phyloP scores from a whole-genome alignment of 1,284 basidiomycete genomes.

The Cryptococcus sp. region DNA sequence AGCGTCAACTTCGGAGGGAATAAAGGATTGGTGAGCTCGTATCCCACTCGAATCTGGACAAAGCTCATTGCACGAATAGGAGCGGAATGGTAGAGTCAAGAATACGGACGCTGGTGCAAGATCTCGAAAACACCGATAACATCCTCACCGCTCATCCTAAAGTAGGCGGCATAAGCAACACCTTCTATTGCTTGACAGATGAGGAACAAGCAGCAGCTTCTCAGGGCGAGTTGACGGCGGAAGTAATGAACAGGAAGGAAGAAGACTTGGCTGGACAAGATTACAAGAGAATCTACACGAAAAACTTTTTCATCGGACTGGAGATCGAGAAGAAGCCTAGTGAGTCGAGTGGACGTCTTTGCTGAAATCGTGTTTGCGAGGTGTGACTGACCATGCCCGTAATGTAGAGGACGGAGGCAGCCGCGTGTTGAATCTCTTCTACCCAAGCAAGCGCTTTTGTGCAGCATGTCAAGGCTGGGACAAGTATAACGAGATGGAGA shows the following conservation, averaged over 20 bases:
- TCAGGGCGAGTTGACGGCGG: constrained; percentile 79
- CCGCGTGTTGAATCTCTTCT: constrained; percentile 90
- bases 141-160: constrained; percentile 92
- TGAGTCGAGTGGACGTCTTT: constrained; percentile 53
- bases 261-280: constrained; percentile 79
- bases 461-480: constrained; percentile 95
- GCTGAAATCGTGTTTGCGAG: neutral
- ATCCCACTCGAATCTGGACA: neutral
- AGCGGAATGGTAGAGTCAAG: constrained; percentile 96
- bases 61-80: constrained; percentile 57
- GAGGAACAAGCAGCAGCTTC: constrained; percentile 86
- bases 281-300: constrained; percentile 79
- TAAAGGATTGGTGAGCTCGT: constrained; percentile 86
- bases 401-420: constrained; percentile 45
- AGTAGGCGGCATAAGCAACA: constrained; percentile 89
- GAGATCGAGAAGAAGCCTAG: constrained; percentile 87
- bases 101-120: constrained; percentile 93
- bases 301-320: constrained; percentile 95
- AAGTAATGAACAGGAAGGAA: constrained; percentile 70
- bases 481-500: constrained; percentile 84
- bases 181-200: constrained; percentile 77
- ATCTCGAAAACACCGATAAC: constrained; percentile 92
- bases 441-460: constrained; percentile 95
- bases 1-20: constrained; percentile 74
- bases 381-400: neutral